A percentile compares a stretch with the other conserved stretches of the same genome.
Conservation (phyloP, 1,284 basidiomycete species). For the Malassezia obtusa region DNA sequence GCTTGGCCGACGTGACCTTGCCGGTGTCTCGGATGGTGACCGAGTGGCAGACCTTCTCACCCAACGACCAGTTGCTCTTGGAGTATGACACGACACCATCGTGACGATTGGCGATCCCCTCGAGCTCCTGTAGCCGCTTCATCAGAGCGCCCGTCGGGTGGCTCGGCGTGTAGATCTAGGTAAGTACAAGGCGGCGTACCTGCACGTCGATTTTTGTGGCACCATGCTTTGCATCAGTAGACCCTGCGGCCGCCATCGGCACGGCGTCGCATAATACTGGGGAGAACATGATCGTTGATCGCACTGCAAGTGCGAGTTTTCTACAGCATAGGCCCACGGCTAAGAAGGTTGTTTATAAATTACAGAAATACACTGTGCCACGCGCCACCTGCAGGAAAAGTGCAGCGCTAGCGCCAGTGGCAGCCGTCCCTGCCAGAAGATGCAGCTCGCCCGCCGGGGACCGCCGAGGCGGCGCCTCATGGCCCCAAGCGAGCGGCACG, state of each 20-base stretch:
- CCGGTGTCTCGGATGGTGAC: constrained; percentile 7
- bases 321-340: not conserved
- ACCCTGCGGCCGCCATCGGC: not conserved
- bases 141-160: not conserved
- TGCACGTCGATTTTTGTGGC: not conserved
- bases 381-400: not conserved
- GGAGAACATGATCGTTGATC: constrained; percentile 9
- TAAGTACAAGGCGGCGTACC: constrained; percentile 1
- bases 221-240: not conserved
- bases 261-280: constrained; percentile 14
- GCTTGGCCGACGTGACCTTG: not conserved
- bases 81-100: not conserved
- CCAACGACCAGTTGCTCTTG: not conserved
- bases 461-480: not conserved
- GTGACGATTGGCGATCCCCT: not conserved
- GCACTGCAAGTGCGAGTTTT: not conserved
- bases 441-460: not conserved
- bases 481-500: not conserved
- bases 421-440: constrained; percentile 10
- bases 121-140: not conserved
- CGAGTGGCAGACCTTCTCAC: not conserved
- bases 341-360: not conserved
- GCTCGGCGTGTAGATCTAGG: constrained; percentile 10
- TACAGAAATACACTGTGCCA: not conserved
- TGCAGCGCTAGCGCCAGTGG: constrained; percentile 21